Conservation (phyloP, 495 filamentous ascomycete species). For the Lophiotrema nucula region DNA sequence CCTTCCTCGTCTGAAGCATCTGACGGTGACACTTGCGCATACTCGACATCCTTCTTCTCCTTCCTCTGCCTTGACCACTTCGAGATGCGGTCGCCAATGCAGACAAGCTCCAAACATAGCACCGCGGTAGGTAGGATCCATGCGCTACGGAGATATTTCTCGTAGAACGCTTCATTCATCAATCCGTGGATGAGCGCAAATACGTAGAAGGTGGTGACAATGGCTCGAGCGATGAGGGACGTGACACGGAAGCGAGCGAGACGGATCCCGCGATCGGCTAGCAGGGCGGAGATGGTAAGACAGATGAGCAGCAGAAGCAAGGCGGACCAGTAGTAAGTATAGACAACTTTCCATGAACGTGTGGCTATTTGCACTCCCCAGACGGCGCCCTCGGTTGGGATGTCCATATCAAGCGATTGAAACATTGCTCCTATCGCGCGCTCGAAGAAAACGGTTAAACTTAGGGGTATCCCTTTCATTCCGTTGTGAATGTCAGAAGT, state of each 20-base stretch:
- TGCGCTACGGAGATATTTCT: background rate
- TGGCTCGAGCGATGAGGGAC: background rate
- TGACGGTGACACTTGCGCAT: background rate
- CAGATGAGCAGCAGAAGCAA: conserved; percentile 8
- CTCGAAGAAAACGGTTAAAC: background rate
- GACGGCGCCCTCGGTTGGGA: background rate
- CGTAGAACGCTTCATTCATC: background rate
- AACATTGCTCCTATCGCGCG: background rate
- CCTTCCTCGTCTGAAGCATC: background rate
- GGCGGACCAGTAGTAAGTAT: conserved; percentile 19
- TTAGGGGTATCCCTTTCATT: background rate
- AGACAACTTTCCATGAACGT: conserved; percentile 10
- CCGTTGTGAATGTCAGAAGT: background rate
- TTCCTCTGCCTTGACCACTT: background rate
- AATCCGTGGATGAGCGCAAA: background rate
- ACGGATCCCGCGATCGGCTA: background rate
- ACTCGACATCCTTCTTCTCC: conserved; percentile 1
- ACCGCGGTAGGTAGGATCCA: conserved; percentile 13
- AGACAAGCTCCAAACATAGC: conserved; percentile 9
- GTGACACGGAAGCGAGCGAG: background rate
- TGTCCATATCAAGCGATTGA: conserved; percentile 1
- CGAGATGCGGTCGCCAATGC: conserved; percentile 8
- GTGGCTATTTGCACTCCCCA: background rate
- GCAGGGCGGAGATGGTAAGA: conserved; percentile 14
- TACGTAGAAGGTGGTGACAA: background rate